These are phyloP conservation scores for Halophytophthora polymorphica DNA, from an alignment of 352 stramenopile species.

Conservation along the genomic window DNA sequence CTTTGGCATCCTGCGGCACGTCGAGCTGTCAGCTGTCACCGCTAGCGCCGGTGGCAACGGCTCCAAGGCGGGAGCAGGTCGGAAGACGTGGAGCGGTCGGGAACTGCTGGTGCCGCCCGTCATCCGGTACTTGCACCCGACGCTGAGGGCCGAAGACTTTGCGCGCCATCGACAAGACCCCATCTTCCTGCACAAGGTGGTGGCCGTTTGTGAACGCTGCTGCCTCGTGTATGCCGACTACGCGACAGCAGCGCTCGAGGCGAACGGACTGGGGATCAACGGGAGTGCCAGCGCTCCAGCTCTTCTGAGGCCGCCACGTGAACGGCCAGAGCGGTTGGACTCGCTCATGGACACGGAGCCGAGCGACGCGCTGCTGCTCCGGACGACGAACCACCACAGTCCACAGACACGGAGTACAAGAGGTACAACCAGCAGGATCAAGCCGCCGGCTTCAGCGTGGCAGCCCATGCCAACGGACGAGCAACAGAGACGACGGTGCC, in stretches of 20 bases:
- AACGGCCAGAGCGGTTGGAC: conserved; percentile 42
- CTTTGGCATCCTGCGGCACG: conserved; percentile 79
- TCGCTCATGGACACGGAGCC: conserved; percentile 29
- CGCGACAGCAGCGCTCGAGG: conserved; percentile 63
- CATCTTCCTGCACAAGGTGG: conserved; percentile 93
- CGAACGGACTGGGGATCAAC: conserved; percentile 50
- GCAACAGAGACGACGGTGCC: conserved; percentile 1
- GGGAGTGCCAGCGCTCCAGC: conserved; percentile 46
- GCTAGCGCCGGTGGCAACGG: conserved; percentile 9
- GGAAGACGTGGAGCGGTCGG: conserved; percentile 17
- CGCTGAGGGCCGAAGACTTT: conserved; percentile 82
- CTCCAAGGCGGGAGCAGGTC: conserved; percentile 3
- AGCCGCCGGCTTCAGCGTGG: conserved; percentile 54
- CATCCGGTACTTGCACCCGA: conserved; percentile 90
- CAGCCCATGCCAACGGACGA: conserved; percentile 44
- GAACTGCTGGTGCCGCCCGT: conserved; percentile 90
- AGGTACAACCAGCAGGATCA: conserved; percentile 14
- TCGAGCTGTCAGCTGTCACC: conserved; percentile 12
- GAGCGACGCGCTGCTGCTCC: conserved; percentile 30
- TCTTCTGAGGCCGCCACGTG: conserved; percentile 56
- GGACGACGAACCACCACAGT: conserved; percentile 5
- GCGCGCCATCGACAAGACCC: conserved; percentile 87
- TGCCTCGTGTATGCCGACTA: conserved; percentile 94
- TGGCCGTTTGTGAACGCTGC: conserved; percentile 90
- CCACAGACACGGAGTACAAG: conserved; percentile 4